Conservation (phyloP, 2,329 filamentous ascomycete species). For the Pseudogymnoascus pannorum region DNA sequence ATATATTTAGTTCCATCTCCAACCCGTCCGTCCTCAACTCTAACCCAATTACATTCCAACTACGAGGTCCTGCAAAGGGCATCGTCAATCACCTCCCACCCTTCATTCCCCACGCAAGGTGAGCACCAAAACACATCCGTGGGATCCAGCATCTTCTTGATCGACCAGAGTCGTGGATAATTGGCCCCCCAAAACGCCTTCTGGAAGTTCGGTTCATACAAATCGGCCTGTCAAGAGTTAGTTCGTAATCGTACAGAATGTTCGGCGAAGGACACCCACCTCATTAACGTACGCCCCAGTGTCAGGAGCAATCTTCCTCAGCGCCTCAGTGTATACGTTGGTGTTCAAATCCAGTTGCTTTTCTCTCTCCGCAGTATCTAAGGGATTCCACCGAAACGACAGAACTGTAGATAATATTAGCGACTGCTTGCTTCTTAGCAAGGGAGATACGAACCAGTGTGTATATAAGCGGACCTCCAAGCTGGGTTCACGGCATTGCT, state of each 20-base stretch:
- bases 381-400: slow-evolving; percentile 14
- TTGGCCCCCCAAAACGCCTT: slow-evolving; percentile 28
- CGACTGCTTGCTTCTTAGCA: not conserved
- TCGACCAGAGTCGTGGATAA: slow-evolving; percentile 36
- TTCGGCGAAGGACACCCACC: slow-evolving; percentile 24
- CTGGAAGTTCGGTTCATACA: slow-evolving; percentile 35
- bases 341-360: slow-evolving; percentile 14
- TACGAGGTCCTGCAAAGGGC: slow-evolving; percentile 13
- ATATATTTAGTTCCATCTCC: no score
- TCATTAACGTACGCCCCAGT: slow-evolving; percentile 24
- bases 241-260: slow-evolving; percentile 30
- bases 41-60: not conserved
- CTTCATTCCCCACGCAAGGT: slow-evolving; percentile 41
- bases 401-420: slow-evolving; percentile 12
- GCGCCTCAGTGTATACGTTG: slow-evolving; percentile 15
- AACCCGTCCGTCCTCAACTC: not conserved
- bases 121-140: slow-evolving; percentile 42
- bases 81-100: slow-evolving; percentile 25
- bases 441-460: slow-evolving; percentile 31
- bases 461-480: slow-evolving; percentile 41
- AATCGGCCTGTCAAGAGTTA: slow-evolving; percentile 39
- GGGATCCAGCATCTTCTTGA: slow-evolving; percentile 42
- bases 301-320: slow-evolving; percentile 22
- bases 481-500: slow-evolving; percentile 42
- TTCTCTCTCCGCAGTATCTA: slow-evolving; percentile 12